Base-by-base conservation (phyloP, 2,329 filamentous ascomycete genomes). In the Xylaria arbuscula region DNA sequence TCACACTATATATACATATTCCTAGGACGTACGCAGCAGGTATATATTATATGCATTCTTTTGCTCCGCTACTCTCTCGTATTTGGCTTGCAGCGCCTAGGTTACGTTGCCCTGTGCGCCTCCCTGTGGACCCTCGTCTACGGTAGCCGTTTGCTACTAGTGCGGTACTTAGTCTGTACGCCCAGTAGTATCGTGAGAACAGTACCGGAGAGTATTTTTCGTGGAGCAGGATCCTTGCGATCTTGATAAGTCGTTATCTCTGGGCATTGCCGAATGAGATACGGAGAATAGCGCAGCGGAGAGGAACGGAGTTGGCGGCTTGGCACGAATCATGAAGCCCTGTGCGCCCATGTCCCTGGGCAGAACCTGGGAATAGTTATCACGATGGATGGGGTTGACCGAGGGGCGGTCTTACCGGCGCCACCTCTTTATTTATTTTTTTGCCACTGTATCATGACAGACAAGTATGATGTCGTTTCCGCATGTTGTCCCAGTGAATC, bases 231-330 rank as follows among this genome's bases (percentile, higher is more conserved):
- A 67, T 54, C 64, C 64, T 56, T 65, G 61, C 24, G 24, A 28
- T 42, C 53, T 45, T 69, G 58, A 60, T 32, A 15, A 15, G 24
- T 47, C 45, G 54, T 69, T 70, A 70, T 70, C 68, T 64, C 38
- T 66, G 47, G 24, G 24, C 53, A 32, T 67, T 34, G 55, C 28
- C 64, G 64, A 68, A 68, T 68, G 47, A 62, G 47, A 56, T 55
- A 61, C 36, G 2, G 53, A 59, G 57, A 57, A 51, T 58, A 13
- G 13, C 8, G 36, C 28, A 42, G 15, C 15, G 36, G 36, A 19
- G 22, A 38, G n/a, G 38, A 34, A 32, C 63, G 66, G 66, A 68
- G 65, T 61, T 1, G 38, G 60, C 63, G 58, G 53, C 60, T 70
- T 70, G 68, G 68, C 68, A 64, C 24, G 58, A 19, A 32, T 63